Conservation (phyloP, 2,329 filamentous ascomycete species). For the Achaetomium macrosporum region DNA sequence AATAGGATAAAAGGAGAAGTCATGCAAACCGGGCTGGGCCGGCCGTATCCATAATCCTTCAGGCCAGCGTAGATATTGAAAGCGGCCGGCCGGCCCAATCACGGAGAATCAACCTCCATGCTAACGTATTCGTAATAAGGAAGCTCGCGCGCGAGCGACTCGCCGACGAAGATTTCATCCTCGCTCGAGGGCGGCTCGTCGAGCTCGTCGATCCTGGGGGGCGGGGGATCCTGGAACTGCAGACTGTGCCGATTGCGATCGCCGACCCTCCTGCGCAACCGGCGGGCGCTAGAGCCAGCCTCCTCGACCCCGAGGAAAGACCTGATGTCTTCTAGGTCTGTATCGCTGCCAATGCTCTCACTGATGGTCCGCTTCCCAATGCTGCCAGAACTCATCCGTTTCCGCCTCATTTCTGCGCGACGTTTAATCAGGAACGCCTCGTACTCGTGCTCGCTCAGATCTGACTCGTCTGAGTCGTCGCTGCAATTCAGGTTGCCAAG, state of each 20-base stretch:
- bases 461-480: constrained; percentile 35
- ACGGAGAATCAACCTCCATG: constrained; percentile 45
- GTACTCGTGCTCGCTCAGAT: constrained; percentile 34
- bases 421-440: constrained; percentile 36
- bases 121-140: constrained; percentile 49
- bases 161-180: constrained; percentile 37
- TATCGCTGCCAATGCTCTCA: constrained; percentile 45
- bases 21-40: not conserved
- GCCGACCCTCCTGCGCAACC: constrained; percentile 41
- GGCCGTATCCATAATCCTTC: not conserved
- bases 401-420: constrained; percentile 39
- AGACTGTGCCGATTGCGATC: constrained; percentile 43
- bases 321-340: constrained; percentile 37
- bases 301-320: constrained; percentile 36
- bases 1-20: not conserved
- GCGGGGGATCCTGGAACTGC: constrained; percentile 45
- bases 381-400: constrained; percentile 46
- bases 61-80: not conserved
- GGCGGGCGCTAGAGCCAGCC: constrained; percentile 43
- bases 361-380: constrained; percentile 50
- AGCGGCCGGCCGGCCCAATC: not conserved
- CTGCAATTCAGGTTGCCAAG: constrained; percentile 43
- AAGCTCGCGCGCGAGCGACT: constrained; percentile 42
- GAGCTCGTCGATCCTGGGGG: constrained; percentile 47
- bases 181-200: constrained; percentile 48